Percentiles rank a stretch among this genome's conserved stretches.
phyloP scores from a whole-genome alignment of 495 filamentous ascomycete genomes.

The Aspergillus indologenus region DNA sequence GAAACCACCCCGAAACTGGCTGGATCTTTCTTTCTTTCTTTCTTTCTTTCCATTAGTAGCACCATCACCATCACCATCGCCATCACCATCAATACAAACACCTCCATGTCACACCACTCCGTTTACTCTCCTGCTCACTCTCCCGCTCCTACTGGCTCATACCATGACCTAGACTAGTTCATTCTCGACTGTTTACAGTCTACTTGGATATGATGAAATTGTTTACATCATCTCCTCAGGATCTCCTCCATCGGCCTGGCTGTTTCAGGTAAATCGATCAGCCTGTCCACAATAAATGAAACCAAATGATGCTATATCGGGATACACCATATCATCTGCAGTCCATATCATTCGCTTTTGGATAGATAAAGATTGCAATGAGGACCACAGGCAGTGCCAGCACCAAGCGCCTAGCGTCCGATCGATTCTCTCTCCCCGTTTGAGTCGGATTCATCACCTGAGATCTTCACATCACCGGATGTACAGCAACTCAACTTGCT shows the following conservation, averaged over 20 bases:
- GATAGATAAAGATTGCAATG: not conserved
- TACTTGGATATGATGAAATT: too few species aligned
- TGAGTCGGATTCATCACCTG: not conserved
- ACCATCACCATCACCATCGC: too few species aligned
- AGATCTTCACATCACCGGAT: not conserved
- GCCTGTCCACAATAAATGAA: not conserved
- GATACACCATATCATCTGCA: not conserved
- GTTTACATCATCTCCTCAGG: not conserved
- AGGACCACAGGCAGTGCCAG: not conserved
- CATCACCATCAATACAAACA: too few species aligned
- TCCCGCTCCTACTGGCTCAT: too few species aligned
- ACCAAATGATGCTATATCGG: not conserved
- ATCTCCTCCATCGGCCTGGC: not conserved
- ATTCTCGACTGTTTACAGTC: too few species aligned
- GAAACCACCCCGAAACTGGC: not conserved
- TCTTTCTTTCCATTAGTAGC: too few species aligned
- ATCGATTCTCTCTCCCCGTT: not conserved
- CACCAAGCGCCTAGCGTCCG: not conserved
- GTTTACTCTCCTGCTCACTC: too few species aligned
- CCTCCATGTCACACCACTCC: too few species aligned
- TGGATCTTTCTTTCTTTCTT: not conserved
- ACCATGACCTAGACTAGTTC: too few species aligned
- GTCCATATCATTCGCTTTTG: not conserved
- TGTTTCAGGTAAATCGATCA: not conserved
- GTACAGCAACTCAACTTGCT: not conserved